These are phyloP conservation scores for Pterulicium gracile DNA, from an alignment of 1,284 basidiomycete genomes.

Conservation along the genomic window DNA sequence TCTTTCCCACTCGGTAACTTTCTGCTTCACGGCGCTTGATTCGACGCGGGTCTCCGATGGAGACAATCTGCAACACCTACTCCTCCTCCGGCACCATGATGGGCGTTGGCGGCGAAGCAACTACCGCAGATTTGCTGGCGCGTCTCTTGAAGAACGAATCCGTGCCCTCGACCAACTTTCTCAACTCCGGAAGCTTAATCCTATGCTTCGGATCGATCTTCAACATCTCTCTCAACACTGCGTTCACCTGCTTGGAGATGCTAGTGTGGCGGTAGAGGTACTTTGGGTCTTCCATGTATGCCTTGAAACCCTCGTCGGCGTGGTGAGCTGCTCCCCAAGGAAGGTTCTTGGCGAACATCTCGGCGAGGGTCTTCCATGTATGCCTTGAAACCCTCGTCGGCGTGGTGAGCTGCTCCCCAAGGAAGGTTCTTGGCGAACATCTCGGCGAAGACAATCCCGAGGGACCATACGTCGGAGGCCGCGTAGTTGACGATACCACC, in stretches of 20 bases:
- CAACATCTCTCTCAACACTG: slow-evolving; percentile 32
- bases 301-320: slow-evolving; percentile 47
- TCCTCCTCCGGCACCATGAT: too few relatives aligned
- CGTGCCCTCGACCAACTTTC: too few relatives aligned
- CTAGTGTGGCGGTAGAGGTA: slow-evolving; percentile 45
- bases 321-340: slow-evolving; percentile 55
- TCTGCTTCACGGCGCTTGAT: too few relatives aligned
- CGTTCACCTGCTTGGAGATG: slow-evolving; percentile 32
- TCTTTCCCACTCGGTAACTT: too few relatives aligned
- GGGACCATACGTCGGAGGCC: slow-evolving; percentile 71
- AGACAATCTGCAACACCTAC: too few relatives aligned
- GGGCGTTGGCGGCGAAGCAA: too few relatives aligned
- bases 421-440: slow-evolving; percentile 63
- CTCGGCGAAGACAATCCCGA: slow-evolving; percentile 62
- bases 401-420: slow-evolving; percentile 39
- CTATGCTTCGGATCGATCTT: too few relatives aligned
- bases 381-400: slow-evolving; percentile 48
- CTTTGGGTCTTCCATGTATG: slow-evolving; percentile 41
- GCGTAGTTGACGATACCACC: slow-evolving; percentile 32
- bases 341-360: too few relatives aligned
- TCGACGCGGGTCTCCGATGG: too few relatives aligned
- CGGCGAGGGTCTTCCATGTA: slow-evolving; percentile 47
- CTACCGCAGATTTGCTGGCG: too few relatives aligned
- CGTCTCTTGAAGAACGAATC: too few relatives aligned
- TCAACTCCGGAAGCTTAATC: too few relatives aligned